These are phyloP conservation scores for Aquilaria sinensis DNA, from an alignment of 345 rosid species.

Conservation along the genomic window DNA sequence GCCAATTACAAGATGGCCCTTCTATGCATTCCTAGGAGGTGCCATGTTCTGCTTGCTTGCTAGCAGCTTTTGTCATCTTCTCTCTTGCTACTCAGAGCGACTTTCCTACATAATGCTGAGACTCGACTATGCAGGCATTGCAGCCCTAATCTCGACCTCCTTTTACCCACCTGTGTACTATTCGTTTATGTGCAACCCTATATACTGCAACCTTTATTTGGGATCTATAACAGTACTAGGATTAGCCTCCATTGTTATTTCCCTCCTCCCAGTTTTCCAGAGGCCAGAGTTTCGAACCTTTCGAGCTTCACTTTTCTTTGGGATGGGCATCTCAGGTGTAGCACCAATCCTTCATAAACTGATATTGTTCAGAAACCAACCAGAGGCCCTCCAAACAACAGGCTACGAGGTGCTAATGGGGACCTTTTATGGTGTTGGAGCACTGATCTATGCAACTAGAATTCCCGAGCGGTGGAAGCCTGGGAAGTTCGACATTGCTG, in stretches of 20 bases:
- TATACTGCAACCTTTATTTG: conserved; percentile 18
- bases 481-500: conserved; percentile 27
- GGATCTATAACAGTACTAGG: conserved; percentile 16
- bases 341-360: conserved; percentile 22
- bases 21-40: conserved; percentile 23
- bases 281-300: conserved; percentile 15
- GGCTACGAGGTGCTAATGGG: conserved; percentile 23
- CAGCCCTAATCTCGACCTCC: conserved; percentile 23
- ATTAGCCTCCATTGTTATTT: conserved; percentile 7
- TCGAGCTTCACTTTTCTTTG: conserved; percentile 20
- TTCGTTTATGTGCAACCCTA: conserved; percentile 23
- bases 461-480: conserved; percentile 23
- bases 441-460: conserved; percentile 14
- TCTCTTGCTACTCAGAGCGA: conserved; percentile 21
- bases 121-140: conserved; percentile 24
- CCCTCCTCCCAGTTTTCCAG: conserved; percentile 23
- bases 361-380: conserved; percentile 14
- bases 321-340: conserved; percentile 18
- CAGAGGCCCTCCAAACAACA: conserved; percentile 17
- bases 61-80: conserved; percentile 20
- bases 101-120: conserved; percentile 23
- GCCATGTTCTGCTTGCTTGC: conserved; percentile 27
- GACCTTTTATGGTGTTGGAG: conserved; percentile 18
- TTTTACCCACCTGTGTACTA: conserved; percentile 25
- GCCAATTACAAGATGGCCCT: conserved; percentile 23